phyloP scores from a whole-genome alignment of 2,329 filamentous ascomycete genomes.

The Cercospora sesami region DNA sequence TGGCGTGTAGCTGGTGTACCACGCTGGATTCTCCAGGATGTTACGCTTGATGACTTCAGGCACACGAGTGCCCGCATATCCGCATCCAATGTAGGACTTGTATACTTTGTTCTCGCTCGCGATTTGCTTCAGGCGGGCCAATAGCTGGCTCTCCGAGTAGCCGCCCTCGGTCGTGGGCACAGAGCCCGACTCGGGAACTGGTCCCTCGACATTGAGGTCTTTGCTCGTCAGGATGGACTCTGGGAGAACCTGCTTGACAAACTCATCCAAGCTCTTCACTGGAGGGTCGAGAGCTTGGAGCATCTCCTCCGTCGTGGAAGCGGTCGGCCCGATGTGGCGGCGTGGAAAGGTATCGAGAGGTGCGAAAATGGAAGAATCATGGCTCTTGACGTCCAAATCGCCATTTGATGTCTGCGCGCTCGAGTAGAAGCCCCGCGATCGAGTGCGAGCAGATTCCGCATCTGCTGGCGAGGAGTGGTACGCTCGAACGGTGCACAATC shows the following conservation, averaged over 20 bases:
- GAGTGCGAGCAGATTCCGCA: constrained; percentile 13
- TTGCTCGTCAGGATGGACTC: constrained; percentile 71
- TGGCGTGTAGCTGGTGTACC: constrained; percentile 97
- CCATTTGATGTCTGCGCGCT: constrained; percentile 29
- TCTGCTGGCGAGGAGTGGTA: constrained; percentile 14
- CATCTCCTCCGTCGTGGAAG: constrained; percentile 72
- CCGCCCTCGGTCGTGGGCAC: constrained; percentile 42
- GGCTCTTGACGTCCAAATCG: constrained; percentile 27
- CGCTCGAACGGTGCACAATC: constrained; percentile 13
- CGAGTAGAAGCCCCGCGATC: constrained; percentile 34
- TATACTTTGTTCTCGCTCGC: constrained; percentile 62
- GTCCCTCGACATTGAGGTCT: constrained; percentile 59
- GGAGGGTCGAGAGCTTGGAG: constrained; percentile 75
- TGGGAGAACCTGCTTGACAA: constrained; percentile 81
- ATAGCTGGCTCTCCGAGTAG: constrained; percentile 61
- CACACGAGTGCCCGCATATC: constrained; percentile 84
- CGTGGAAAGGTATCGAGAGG: constrained; percentile 68
- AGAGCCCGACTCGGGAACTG: constrained; percentile 46
- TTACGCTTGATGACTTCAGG: constrained; percentile 92
- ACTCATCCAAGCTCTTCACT: constrained; percentile 71
- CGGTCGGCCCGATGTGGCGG: constrained; percentile 83
- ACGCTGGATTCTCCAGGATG: constrained; percentile 86
- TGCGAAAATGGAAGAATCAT: constrained; percentile 42
- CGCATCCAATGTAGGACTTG: constrained; percentile 75
- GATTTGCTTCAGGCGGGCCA: constrained; percentile 56